Base-by-base conservation (phyloP, 805 yeast species). In the Yamadazyma takamatsuzukensis region DNA sequence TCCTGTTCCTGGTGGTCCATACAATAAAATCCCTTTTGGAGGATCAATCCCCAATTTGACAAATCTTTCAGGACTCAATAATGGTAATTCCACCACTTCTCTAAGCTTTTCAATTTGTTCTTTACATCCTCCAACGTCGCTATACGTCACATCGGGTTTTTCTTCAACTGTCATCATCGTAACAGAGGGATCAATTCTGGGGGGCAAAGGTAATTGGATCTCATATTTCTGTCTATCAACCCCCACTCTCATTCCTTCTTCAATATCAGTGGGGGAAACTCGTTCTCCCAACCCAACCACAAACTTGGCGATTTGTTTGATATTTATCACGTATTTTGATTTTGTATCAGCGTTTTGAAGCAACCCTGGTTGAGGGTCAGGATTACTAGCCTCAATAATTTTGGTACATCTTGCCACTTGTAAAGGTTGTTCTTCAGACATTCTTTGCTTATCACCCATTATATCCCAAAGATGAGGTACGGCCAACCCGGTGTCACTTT, bases 131-230 rank as follows among this genome's bases (percentile, higher is more conserved):
- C 99, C 99, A 43, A 93, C 89, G 58, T 93, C 99, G 41, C 94
- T 85, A 61, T 93, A 93, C 2, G 99, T 93, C 23, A 93, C 97
- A 63, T 93, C 98, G 10, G 98, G 99, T 61, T 93, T 93, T 64
- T 93, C 99, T 62, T 93, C 99, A 29, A 93, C 99, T 2, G 97
- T 90, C 99, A 93, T 93, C 98, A 93, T 93, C 5, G 98, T 93
- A 34, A 93, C 99, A 24, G 88, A 76, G 10, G 99, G 97, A 60
- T 93, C 99, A 56, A 93, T 93, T 54, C 95, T 74, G 35, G 99
- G 98, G 8, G 99, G 99, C 45, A 93, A 72, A 18, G 99, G 98
- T 51, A 93, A 72, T 70, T 90, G 96, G 54, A 93, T 94, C 60
- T 89, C 95, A 64, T 93, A 93, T 63, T 90, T 90, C 52, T 85